phyloP scores from a whole-genome alignment of 2,329 filamentous ascomycete species.

The Keithomyces neogunnii region DNA sequence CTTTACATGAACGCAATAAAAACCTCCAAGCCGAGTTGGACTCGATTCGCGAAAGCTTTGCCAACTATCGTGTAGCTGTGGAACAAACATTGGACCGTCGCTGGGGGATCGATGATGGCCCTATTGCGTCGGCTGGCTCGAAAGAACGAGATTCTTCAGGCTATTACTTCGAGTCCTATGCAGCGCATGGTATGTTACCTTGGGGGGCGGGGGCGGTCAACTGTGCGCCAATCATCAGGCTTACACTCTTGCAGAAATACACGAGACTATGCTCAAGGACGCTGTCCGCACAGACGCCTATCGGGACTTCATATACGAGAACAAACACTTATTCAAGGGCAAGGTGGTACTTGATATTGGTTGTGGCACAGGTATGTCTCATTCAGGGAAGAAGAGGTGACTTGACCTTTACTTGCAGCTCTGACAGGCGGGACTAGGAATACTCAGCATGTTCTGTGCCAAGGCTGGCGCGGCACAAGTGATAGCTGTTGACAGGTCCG shows the following conservation, averaged over 20 bases:
- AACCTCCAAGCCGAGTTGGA: slow-evolving; percentile 54
- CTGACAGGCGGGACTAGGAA: slow-evolving; percentile 41
- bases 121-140: neutral
- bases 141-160: slow-evolving; percentile 24
- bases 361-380: slow-evolving; percentile 56
- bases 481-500: slow-evolving; percentile 85
- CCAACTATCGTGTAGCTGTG: slow-evolving; percentile 56
- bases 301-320: slow-evolving; percentile 87
- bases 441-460: slow-evolving; percentile 90
- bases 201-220: neutral
- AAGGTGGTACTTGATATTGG: slow-evolving; percentile 89
- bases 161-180: slow-evolving; percentile 54
- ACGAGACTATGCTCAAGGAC: slow-evolving; percentile 95
- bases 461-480: slow-evolving; percentile 80
- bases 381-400: slow-evolving; percentile 10
- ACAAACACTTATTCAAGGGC: slow-evolving; percentile 77
- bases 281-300: slow-evolving; percentile 82
- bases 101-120: slow-evolving; percentile 44
- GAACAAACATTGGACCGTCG: slow-evolving; percentile 59
- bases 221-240: neutral
- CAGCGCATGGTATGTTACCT: slow-evolving; percentile 43
- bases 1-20: slow-evolving; percentile 39
- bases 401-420: neutral
- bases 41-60: slow-evolving; percentile 51
- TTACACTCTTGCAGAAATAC: slow-evolving; percentile 54